Conservation (phyloP, 257 asterid species). For the Haberlea rhodopensis region DNA sequence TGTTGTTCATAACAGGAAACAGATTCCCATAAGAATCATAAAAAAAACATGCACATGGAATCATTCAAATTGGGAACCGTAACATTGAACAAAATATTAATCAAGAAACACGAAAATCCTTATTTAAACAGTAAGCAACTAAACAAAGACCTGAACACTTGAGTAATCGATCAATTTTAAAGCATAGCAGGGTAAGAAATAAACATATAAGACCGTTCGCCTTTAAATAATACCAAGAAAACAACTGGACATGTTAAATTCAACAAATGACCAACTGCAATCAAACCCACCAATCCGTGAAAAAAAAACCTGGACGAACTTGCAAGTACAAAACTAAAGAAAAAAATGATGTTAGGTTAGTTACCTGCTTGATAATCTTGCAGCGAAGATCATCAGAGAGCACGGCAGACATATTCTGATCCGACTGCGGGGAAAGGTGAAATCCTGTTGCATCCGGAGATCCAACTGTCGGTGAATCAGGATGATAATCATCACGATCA, state of each 20-base stretch:
- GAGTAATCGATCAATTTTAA: not conserved
- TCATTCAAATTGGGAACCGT: not conserved
- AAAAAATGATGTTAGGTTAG: too few species aligned
- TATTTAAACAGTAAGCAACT: not conserved
- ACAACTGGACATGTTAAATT: not conserved
- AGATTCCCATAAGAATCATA: too few species aligned
- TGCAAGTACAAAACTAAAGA: not conserved
- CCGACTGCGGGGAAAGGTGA: constrained; percentile 38
- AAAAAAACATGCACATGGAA: not conserved
- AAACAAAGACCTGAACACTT: not conserved
- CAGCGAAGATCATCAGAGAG: constrained; percentile 66
- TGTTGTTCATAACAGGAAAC: not conserved
- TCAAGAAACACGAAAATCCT: not conserved
- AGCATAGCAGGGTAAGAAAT: not conserved
- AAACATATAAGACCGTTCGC: not conserved
- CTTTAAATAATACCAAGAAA: not conserved
- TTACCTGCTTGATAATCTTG: constrained; percentile 77
- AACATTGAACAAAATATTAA: not conserved
- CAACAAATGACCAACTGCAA: not conserved
- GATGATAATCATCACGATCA: constrained; percentile 46
- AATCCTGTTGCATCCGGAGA: constrained; percentile 54
- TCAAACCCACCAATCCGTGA: not conserved
- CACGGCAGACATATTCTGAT: constrained; percentile 35
- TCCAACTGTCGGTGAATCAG: constrained; percentile 59
- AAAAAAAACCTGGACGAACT: not conserved